Percentiles rank a stretch among this genome's conserved stretches.
phyloP scores from a whole-genome alignment of 2,329 filamentous ascomycete genomes.

The Fusarium gaditjirri region DNA sequence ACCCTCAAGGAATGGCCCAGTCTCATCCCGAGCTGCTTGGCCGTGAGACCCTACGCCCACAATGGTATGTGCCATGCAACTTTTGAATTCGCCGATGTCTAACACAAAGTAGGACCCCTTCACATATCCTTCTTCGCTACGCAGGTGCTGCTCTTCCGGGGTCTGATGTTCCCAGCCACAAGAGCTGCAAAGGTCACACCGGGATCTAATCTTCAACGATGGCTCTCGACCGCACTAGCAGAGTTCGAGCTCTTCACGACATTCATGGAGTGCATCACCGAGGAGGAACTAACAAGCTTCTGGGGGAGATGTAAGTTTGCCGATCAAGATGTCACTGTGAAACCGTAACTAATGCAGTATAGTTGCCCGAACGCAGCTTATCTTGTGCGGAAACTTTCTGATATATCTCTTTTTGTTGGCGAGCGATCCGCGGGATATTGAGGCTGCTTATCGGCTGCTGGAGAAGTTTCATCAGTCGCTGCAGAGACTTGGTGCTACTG shows the following conservation, averaged over 20 bases:
- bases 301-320: conserved; percentile 57
- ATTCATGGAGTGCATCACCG: conserved; percentile 52
- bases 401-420: conserved; percentile 60
- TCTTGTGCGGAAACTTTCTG: conserved; percentile 59
- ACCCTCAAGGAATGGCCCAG: conserved; percentile 51
- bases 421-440: conserved; percentile 49
- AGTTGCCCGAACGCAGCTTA: conserved; percentile 56
- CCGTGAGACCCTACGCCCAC: conserved; percentile 23
- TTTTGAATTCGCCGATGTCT: neutral
- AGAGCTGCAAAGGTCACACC: conserved; percentile 52
- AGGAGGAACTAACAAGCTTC: conserved; percentile 53
- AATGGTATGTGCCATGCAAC: conserved; percentile 31
- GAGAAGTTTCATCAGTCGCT: conserved; percentile 52
- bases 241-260: conserved; percentile 52
- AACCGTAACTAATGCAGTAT: neutral
- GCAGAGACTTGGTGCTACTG: conserved; percentile 48
- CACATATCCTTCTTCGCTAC: conserved; percentile 56
- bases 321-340: neutral
- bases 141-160: conserved; percentile 55
- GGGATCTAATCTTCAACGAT: conserved; percentile 50
- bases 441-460: conserved; percentile 50
- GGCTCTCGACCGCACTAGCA: conserved; percentile 48
- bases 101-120: conserved; percentile 47
- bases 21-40: conserved; percentile 49
- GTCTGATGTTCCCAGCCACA: conserved; percentile 58